These are phyloP conservation scores for Lachancea lanzarotensis DNA, from an alignment of 805 yeast genomes.

Conservation along the genomic window DNA sequence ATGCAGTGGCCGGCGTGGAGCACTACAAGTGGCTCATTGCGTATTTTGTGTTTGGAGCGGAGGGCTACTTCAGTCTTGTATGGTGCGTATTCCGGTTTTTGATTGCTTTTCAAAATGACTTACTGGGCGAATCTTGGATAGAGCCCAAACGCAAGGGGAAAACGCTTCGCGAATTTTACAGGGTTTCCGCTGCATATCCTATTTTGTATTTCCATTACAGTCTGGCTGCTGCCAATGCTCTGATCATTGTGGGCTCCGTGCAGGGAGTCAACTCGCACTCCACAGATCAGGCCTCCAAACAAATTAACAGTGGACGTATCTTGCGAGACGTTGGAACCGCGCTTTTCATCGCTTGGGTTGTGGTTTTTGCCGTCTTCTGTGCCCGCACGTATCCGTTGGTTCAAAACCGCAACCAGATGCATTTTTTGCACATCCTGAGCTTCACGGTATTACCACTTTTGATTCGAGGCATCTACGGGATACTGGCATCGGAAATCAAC, in stretches of 20 bases:
- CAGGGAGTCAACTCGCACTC: neutral
- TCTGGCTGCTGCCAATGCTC: conserved; percentile 1
- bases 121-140: conserved; percentile 2
- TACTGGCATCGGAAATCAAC: no score
- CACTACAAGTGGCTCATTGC: conserved; percentile 9
- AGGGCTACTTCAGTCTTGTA: conserved; percentile 7
- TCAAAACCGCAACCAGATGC: neutral
- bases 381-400: neutral
- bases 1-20: conserved; percentile 6
- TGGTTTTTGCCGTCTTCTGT: neutral
- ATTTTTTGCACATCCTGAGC: no score
- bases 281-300: neutral
- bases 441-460: no score
- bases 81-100: conserved; percentile 2
- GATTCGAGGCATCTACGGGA: no score
- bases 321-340: conserved; percentile 2
- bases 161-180: neutral
- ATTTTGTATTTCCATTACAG: neutral
- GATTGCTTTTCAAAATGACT: neutral
- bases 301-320: neutral
- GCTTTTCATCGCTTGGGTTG: neutral
- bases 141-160: neutral
- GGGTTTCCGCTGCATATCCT: neutral
- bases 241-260: conserved; percentile 1
- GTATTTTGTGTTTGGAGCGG: conserved; percentile 9